Conservation (phyloP, 177 flowering plant species). For the Vitis hybrid region DNA sequence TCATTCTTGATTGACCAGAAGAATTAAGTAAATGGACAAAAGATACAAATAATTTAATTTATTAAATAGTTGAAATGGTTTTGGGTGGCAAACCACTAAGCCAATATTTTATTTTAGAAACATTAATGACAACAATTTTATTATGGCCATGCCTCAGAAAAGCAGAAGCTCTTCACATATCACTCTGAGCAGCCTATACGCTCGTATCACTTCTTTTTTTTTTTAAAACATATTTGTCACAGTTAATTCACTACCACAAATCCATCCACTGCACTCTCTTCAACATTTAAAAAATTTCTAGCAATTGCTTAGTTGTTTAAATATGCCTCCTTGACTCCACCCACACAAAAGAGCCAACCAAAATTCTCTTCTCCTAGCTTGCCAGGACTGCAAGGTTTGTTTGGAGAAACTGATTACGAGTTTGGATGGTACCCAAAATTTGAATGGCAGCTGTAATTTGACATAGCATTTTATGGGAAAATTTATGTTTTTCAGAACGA, state of each 20-base stretch:
- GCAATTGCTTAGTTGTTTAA: neutral
- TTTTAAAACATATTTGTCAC: neutral
- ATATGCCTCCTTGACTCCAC: conserved; percentile 3
- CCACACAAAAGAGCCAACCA: neutral
- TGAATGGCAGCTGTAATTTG: too few species aligned
- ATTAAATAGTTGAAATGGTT: conserved; percentile 1
- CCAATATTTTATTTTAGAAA: conserved; percentile 2
- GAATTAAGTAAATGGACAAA: neutral
- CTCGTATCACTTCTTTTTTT: conserved; percentile 20
- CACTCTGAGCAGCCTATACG: conserved; percentile 14
- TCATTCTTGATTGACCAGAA: neutral
- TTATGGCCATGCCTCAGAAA: neutral
- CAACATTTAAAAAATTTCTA: neutral
- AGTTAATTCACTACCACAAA: conserved; percentile 2
- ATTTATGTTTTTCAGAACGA: too few species aligned
- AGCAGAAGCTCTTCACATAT: conserved; percentile 1
- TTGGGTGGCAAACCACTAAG: conserved; percentile 21
- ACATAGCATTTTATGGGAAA: too few species aligned
- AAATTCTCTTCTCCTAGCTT: too few species aligned
- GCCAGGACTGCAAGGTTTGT: too few species aligned
- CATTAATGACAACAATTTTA: neutral
- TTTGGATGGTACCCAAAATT: too few species aligned
- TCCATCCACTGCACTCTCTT: neutral
- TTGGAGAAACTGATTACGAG: too few species aligned
- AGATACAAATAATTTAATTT: neutral